Percentiles rank a stretch among this genome's conserved stretches.
phyloP scores from a whole-genome alignment of 73 alveolate species.

The Blepharisma stoltei region DNA sequence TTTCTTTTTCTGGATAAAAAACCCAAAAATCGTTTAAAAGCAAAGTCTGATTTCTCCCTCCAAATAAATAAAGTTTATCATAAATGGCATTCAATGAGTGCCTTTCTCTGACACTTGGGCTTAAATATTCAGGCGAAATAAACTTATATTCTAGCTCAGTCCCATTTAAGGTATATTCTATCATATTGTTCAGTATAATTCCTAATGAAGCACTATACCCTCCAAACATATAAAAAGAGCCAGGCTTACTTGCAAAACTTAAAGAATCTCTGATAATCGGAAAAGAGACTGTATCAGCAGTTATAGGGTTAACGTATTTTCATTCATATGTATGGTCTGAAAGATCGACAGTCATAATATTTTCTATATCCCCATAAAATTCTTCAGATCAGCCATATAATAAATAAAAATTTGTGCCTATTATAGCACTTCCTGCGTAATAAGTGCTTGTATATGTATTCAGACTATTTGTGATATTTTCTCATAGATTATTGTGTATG shows the following conservation, averaged over 20 bases:
- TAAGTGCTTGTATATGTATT: neutral
- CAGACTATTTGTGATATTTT: too few species aligned
- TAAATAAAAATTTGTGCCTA: neutral
- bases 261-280: neutral
- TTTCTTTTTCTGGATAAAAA: neutral
- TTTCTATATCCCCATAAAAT: neutral
- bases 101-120: neutral
- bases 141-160: neutral
- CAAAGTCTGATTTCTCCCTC: neutral
- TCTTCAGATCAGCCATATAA: constrained; percentile 3
- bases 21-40: constrained; percentile 7
- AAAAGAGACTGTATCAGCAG: neutral
- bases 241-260: neutral
- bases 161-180: neutral
- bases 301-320: neutral
- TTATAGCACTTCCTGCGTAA: constrained; percentile 3
- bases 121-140: neutral
- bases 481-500: too few species aligned
- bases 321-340: neutral
- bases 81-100: neutral
- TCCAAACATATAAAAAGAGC: constrained; percentile 13
- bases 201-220: neutral
- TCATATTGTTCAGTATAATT: neutral
- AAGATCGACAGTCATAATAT: neutral
- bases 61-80: constrained; percentile 3